Evolutionary conservation across 768 basidiomycete genomes (phyloP), one percentile per base, ranked within the genome.

Genomic region (Rickenella mellea): DNA sequence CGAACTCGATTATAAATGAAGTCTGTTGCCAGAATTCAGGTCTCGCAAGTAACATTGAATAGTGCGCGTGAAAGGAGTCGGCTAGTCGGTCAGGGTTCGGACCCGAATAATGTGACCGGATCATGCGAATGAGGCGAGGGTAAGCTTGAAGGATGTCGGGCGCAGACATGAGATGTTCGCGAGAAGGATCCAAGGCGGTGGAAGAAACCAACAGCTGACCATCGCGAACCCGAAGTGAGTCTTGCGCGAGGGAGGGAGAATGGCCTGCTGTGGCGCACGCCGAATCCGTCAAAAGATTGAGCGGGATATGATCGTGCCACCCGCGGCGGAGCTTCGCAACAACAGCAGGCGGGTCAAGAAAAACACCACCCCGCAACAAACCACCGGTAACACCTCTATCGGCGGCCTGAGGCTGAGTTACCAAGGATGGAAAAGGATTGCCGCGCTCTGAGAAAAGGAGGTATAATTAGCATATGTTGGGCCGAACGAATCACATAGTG

Each of bases 211-310:
- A 19, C 3, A 56, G 60, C 51, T 65, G 68, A 43, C 63, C 67
- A 51, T 74, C 66, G 17, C 63, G 66, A 17, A 69, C 61, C 8
- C 76, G 80, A 41, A 63, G 64, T 42, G 69, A 66, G 48, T 75
- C 78, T 21, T 71, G 68, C 43, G 84, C 83, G 44, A 82, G 73
- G 29, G 9, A 22, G 3, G 11, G 33, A 36, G 15, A 10, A 3
- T 36, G 33, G 19, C 19, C 24, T 7, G 33, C 33, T 4, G 33
- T 10, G 2, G 19, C 19, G 33, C 33, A 36, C 3, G 33, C 33
- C 3, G 9, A 17, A 10, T 36, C 33, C 10, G 33, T 19, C 7
- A 36, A 22, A 15, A 6, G 15, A 14, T 15, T 36, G 33, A 36
- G 33, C 3, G 33, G 33, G 4, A 36, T 36, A 17, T 36, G 24